Evolutionary conservation across 768 basidiomycete species (phyloP).

Genomic region (Lyophyllum semitale): DNA sequence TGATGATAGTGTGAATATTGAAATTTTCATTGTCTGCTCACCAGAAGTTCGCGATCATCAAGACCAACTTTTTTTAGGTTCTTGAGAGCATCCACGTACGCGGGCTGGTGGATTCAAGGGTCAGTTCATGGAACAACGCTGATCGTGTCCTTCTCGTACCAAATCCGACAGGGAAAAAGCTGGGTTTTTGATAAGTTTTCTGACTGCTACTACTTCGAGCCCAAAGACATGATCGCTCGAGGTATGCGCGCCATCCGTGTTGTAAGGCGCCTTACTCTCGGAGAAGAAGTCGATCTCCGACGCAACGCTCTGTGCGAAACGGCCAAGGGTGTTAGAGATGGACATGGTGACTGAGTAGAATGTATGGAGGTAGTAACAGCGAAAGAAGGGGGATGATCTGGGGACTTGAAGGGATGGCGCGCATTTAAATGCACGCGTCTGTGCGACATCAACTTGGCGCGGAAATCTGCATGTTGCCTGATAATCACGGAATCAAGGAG

Average conservation of each 20-base stretch:
- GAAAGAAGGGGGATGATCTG: conserved; percentile 6
- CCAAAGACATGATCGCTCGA: conserved; percentile 23
- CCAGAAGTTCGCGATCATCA: conserved; percentile 66
- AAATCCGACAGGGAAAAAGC: conserved; percentile 27
- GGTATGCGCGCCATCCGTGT: conserved; percentile 33
- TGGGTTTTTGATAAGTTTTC: conserved; percentile 29
- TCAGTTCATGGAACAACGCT: not conserved
- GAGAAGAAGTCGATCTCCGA: conserved; percentile 22
- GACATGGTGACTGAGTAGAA: conserved; percentile 7
- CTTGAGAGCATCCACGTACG: conserved; percentile 47
- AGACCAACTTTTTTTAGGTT: conserved; percentile 40
- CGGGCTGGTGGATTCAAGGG: conserved; percentile 36
- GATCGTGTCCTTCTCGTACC: conserved; percentile 23
- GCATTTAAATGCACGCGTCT: conserved; percentile 6
- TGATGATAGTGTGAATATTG: not conserved
- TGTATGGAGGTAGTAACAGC: conserved; percentile 18
- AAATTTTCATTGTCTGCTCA: conserved; percentile 27
- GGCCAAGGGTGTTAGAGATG: not conserved
- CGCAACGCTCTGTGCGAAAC: conserved; percentile 22
- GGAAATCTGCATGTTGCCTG: not conserved
- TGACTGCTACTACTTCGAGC: conserved; percentile 26
- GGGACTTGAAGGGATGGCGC: not conserved
- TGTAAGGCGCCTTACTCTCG: conserved; percentile 28
- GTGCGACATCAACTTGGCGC: conserved; percentile 4
- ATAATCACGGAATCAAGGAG: conserved; percentile 7